These are phyloP conservation scores for Penicillium macrosclerotiorum DNA, from an alignment of 495 filamentous ascomycete genomes.

Conservation along the genomic window DNA sequence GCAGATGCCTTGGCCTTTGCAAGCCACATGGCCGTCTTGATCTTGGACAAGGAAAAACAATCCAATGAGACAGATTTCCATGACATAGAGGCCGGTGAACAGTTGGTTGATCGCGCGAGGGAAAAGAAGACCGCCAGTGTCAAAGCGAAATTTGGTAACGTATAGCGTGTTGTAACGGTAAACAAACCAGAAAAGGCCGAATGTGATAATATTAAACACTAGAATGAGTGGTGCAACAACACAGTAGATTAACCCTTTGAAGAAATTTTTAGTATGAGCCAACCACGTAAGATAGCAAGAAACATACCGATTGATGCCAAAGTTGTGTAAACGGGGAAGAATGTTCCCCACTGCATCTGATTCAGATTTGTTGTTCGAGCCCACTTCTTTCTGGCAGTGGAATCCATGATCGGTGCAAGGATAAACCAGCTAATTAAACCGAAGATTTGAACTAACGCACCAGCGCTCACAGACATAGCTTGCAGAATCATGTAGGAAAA, in stretches of 20 bases:
- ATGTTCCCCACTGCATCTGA: conserved; percentile 83
- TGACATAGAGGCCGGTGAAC: conserved; percentile 90
- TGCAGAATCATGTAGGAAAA: conserved; percentile 98
- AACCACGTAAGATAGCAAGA: background rate
- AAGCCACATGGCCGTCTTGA: conserved; percentile 53
- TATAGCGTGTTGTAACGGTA: conserved; percentile 97
- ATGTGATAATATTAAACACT: conserved; percentile 91
- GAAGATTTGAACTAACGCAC: conserved; percentile 82
- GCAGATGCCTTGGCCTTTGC: conserved; percentile 79
- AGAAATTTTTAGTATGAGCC: background rate
- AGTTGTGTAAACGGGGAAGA: conserved; percentile 95
- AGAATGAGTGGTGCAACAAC: conserved; percentile 88
- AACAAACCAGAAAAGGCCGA: conserved; percentile 91
- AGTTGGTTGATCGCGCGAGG: conserved; percentile 94
- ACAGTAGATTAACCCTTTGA: conserved; percentile 76
- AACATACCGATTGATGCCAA: conserved; percentile 81
- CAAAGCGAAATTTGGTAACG: conserved; percentile 84
- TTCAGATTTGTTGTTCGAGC: conserved; percentile 75
- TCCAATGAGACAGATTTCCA: conserved; percentile 88
- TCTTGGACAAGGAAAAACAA: conserved; percentile 85
- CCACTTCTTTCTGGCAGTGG: conserved; percentile 87
- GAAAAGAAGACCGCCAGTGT: conserved; percentile 92
- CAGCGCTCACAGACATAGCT: conserved; percentile 84
- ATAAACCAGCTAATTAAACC: conserved; percentile 78
- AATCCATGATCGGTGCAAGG: conserved; percentile 73